phyloP scores from a whole-genome alignment of 345 rosid genomes.

The Gynandropsis gynandra region DNA sequence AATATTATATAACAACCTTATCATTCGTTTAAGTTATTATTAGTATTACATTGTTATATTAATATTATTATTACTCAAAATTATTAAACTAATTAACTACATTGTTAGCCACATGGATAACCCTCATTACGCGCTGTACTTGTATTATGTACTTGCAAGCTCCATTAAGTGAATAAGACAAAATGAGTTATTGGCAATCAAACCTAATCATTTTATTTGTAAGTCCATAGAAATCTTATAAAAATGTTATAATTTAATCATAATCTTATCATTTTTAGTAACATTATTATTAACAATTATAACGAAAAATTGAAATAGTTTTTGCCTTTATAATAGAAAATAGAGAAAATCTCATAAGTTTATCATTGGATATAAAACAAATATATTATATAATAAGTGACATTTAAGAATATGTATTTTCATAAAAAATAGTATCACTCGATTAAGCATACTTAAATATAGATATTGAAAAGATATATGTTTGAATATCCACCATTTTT shows the following conservation, averaged over 20 bases:
- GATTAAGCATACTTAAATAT: too few species aligned
- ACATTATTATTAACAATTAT: neutral
- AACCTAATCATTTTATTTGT: neutral
- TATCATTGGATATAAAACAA: too few species aligned
- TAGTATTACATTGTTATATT: neutral
- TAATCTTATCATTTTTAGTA: neutral
- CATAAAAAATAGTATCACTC: too few species aligned
- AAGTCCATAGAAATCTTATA: too few species aligned
- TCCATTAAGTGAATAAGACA: constrained; percentile 17
- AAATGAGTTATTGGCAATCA: neutral
- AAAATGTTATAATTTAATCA: neutral
- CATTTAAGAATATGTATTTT: too few species aligned
- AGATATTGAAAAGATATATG: too few species aligned
- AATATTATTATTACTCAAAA: neutral
- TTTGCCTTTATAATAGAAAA: too few species aligned
- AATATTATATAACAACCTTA: neutral
- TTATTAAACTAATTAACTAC: neutral
- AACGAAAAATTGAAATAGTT: too few species aligned
- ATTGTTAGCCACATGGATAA: constrained; percentile 6
- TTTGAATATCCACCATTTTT: too few species aligned
- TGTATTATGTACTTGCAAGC: neutral
- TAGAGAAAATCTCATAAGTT: too few species aligned
- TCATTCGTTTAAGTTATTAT: constrained; percentile 5
- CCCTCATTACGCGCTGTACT: constrained; percentile 13
- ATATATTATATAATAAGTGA: too few species aligned